Evolutionary conservation across 345 rosid species (phyloP).

Genomic region (Mercurialis annua): DNA sequence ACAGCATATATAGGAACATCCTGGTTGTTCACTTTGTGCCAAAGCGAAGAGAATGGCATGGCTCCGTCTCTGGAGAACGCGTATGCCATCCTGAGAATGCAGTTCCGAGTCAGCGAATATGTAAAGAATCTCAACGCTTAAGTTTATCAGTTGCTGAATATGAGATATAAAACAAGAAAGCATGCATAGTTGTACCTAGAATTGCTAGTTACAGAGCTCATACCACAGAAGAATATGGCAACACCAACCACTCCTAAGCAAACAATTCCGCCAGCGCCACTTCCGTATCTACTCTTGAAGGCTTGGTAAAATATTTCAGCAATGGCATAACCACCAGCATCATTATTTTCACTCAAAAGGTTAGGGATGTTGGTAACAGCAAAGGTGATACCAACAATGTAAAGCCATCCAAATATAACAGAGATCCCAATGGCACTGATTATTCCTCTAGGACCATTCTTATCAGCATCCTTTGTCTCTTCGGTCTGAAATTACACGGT

Average conservation of each 20-base stretch:
- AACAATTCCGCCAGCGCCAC: conserved; percentile 77
- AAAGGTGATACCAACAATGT: conserved; percentile 84
- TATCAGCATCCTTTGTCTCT: conserved; percentile 88
- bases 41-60: conserved; percentile 72
- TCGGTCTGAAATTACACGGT: conserved; percentile 58
- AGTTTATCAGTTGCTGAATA: neutral
- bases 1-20: conserved; percentile 88
- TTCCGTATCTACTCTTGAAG: conserved; percentile 84
- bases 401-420: conserved; percentile 89
- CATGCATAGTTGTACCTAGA: conserved; percentile 50
- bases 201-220: conserved; percentile 96
- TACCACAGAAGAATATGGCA: conserved; percentile 97
- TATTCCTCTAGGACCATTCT: conserved; percentile 85
- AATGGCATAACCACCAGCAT: conserved; percentile 91
- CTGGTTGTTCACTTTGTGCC: conserved; percentile 88
- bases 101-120: conserved; percentile 1
- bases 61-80: conserved; percentile 99
- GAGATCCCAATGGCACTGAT: conserved; percentile 87
- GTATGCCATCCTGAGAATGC: conserved; percentile 77
- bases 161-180: conserved; percentile 1
- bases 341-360: conserved; percentile 65
- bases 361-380: conserved; percentile 74
- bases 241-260: conserved; percentile 81
- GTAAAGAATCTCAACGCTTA: neutral
- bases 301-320: conserved; percentile 82